Base-by-base conservation (phyloP, 1,139 yeast genomes). In the Candida dubliniensis region DNA sequence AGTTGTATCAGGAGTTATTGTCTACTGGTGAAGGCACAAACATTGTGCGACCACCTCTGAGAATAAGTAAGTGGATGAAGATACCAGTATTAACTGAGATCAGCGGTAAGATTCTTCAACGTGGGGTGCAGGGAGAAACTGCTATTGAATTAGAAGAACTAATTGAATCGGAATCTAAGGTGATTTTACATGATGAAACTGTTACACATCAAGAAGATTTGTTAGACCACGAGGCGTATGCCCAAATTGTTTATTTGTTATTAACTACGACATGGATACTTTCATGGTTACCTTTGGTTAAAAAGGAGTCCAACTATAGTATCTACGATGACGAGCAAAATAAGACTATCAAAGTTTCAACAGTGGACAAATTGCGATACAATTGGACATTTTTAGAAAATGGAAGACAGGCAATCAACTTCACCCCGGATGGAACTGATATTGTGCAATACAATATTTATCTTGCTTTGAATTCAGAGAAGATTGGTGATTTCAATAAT, bases 361-460 rank as follows among this genome's bases (percentile, higher is more conserved):
- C 64, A 8, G 65, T 76, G 9, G 84, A 79, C 46, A 67, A 66
- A 48, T 58, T 81, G 36, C 74, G 79, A 47, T 69, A 71, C 42
- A 76, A 76, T 47, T 82, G 87, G 85, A 69, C 81, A 15, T 78
- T 82, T 56, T 71, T 79, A 55, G 75, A 74, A 44, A 71, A 71
- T 44, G 79, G 78, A 2, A 58, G 71, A 37, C 57, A 62, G 3
- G 56, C 55, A 8, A 57, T 61, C 30, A 52, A 53, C 40, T 55
- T 56, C n/a, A 55, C 58, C 15, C 53, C 61, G 8, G 57, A 58
- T 23, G 52, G 49, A 24, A 49, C 55, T 6, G 63, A 60, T 34
- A 49, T 54, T 10, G 44, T 43, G 11, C 56, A 54, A 23, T 58
- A 61, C 38, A 63, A 66, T 47, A 59, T 69, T 13, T 69, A 57